Evolutionary conservation across 345 rosid genomes (phyloP).

Genomic region (Corchorus olitorius): DNA sequence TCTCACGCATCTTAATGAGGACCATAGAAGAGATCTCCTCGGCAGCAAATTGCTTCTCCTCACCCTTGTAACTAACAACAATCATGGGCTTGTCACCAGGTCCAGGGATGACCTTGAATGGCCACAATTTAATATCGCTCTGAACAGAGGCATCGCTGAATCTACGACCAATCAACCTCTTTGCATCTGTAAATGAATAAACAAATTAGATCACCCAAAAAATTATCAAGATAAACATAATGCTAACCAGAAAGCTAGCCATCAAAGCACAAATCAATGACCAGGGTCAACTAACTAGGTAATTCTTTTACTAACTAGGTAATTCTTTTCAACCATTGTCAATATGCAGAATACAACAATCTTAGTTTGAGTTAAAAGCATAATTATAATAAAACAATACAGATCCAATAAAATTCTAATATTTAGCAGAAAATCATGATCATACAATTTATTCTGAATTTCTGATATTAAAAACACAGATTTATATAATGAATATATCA

Average conservation of each 20-base stretch:
- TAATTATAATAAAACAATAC: not conserved
- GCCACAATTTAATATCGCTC: conserved; percentile 73
- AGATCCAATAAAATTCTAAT: not conserved
- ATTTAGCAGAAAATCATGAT: not conserved
- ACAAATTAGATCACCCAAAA: not conserved
- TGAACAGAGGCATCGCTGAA: conserved; percentile 64
- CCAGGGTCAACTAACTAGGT: no score
- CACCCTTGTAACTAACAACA: conserved; percentile 64
- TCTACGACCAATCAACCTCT: conserved; percentile 76
- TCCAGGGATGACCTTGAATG: conserved; percentile 70
- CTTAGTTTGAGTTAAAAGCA: not conserved
- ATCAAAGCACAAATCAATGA: not conserved
- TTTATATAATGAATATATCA: not conserved
- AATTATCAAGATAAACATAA: not conserved
- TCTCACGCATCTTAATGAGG: conserved; percentile 80
- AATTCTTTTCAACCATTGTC: not conserved
- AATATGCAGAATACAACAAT: not conserved
- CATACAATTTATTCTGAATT: no score
- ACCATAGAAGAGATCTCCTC: conserved; percentile 84
- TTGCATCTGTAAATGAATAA: conserved; percentile 52
- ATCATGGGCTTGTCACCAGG: conserved; percentile 81
- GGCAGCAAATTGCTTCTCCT: conserved; percentile 68
- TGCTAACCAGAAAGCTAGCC: not conserved
- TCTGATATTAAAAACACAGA: no score
- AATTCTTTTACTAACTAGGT: not conserved